Evolutionary conservation across 345 rosid species (phyloP), one percentile per base, ranked within the genome.

Genomic region (Hevea brasiliensis): DNA sequence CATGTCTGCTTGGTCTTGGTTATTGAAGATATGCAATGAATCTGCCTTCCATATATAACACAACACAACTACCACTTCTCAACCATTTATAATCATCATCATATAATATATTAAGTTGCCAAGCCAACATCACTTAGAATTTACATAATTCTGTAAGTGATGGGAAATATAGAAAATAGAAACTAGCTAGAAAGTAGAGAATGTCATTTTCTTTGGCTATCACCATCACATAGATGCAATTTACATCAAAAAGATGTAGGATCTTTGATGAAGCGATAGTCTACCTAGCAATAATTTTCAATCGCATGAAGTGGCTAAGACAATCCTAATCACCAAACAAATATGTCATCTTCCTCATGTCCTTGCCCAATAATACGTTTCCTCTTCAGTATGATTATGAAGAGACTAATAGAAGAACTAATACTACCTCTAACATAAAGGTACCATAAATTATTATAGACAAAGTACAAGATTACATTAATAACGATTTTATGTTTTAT

Each of bases 291-390:
- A 32, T 32, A 32, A 47, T 66, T 66, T 47, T 47, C 56, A 41
- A 47, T 66, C 70, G 47, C 70, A 66, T 47, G 48, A 62, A 62
- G 48, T 40, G 47, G 66, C 41, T 48, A 66, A 66, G 56, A 47
- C 35, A 26, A 26, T 47, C 54, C 70, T 27, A 47, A 3, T 45
- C 68, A 65, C 68, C 54, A n/a, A 41, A 65, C 54, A 65, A 57
- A 44, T 1, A 44, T 47, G 56, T 45, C 57, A 47, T 66, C 70
- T 66, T 47, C 70, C 41, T 7, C 1, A 15, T 66, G 57, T 66
- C 54, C 24, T 66, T 66, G 6, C 70, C 37, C 57, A 65, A 65
- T 65, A 1, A 42, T 44, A 42, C 42, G 32, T 45, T 65, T 44
- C 68, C 10, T 65, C 32, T 42, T 44, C 17, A 42, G 13, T 24